Percentiles rank a stretch among this genome's conserved stretches.
phyloP scores from a whole-genome alignment of 2,329 filamentous ascomycete genomes.

The Sclerotinia sclerotiorum region DNA sequence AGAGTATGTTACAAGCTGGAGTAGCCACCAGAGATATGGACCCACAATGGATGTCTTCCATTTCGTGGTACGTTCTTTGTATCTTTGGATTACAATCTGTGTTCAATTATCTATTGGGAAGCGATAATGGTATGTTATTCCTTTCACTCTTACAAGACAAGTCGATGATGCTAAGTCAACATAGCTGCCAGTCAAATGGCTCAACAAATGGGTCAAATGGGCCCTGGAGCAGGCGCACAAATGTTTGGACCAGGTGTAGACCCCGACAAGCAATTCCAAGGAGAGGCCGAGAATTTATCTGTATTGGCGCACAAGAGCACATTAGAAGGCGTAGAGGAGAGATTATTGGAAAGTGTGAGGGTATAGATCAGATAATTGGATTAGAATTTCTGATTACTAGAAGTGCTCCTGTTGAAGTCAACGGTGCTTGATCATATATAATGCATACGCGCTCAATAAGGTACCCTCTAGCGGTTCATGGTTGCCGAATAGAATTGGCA shows the following conservation, averaged over 20 bases:
- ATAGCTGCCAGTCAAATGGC: constrained; percentile 87
- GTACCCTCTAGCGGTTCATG: background rate
- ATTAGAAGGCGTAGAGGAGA: constrained; percentile 81
- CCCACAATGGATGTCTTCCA: constrained; percentile 95
- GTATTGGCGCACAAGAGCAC: constrained; percentile 94
- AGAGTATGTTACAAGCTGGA: constrained; percentile 97
- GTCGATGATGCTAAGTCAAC: constrained; percentile 23
- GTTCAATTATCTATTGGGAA: constrained; percentile 94
- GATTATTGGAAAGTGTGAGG: constrained; percentile 60
- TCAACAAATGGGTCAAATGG: constrained; percentile 77
- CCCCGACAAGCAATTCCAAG: constrained; percentile 90
- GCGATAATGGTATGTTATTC: constrained; percentile 78
- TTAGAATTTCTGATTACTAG: constrained; percentile 7
- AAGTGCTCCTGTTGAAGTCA: constrained; percentile 14
- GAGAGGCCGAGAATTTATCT: constrained; percentile 91
- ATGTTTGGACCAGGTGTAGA: constrained; percentile 93
- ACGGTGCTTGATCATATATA: background rate
- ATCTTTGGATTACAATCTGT: constrained; percentile 95
- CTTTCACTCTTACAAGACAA: background rate
- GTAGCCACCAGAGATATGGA: constrained; percentile 95
- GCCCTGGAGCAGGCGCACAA: constrained; percentile 59
- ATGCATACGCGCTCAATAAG: background rate
- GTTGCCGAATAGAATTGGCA: background rate
- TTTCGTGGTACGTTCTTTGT: constrained; percentile 98
- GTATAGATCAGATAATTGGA: constrained; percentile 23